A percentile compares a stretch with the other conserved stretches of the same genome.
Conservation (phyloP, 371 early-diverging fungal genomes). For the Circinella umbellata region DNA sequence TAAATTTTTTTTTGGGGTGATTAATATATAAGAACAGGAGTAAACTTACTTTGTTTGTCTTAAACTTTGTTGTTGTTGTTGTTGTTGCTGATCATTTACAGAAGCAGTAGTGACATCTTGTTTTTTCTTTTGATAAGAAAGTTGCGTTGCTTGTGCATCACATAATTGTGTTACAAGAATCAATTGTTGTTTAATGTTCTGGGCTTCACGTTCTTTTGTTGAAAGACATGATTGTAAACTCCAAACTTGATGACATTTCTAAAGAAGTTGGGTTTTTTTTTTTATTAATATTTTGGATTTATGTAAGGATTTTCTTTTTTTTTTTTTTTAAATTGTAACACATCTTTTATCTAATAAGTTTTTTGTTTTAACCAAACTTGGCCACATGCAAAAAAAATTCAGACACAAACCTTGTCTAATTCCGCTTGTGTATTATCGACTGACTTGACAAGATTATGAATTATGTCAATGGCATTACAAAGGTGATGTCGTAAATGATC, state of each 20-base stretch:
- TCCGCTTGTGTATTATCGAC: conserved; percentile 19
- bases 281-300: no score
- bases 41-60: conserved; percentile 8
- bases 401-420: conserved; percentile 20
- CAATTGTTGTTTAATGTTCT: conserved; percentile 30
- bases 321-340: neutral
- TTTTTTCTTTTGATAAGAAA: conserved; percentile 8
- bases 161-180: conserved; percentile 20
- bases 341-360: neutral
- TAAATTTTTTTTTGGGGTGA: no score
- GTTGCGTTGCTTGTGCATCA: conserved; percentile 26
- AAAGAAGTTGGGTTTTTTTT: neutral
- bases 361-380: neutral
- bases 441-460: conserved; percentile 24
- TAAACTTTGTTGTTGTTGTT: neutral
- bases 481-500: conserved; percentile 25
- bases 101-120: neutral
- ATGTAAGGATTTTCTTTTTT: no score
- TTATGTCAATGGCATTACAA: conserved; percentile 25
- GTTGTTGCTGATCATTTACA: neutral
- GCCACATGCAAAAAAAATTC: no score
- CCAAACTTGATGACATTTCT: conserved; percentile 27
- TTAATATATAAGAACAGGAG: neutral
- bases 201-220: conserved; percentile 35
- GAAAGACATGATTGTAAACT: conserved; percentile 32